These are phyloP conservation scores for Malbranchea cinnamomea DNA, from an alignment of 2,329 filamentous ascomycete genomes.

Conservation along the genomic window DNA sequence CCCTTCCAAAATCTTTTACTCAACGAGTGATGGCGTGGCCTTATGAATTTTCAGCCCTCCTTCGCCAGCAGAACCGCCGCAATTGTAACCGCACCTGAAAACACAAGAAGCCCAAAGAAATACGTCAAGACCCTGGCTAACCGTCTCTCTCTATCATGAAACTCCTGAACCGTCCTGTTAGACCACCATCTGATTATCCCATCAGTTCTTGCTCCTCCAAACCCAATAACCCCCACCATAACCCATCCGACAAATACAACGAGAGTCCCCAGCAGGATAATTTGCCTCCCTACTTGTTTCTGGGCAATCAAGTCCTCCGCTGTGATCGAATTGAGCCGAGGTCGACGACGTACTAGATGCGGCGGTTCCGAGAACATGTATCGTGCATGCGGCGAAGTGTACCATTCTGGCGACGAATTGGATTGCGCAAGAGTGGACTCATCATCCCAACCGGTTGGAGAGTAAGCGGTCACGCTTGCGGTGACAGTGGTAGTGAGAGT, in stretches of 20 bases:
- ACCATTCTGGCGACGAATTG: constrained; percentile 4
- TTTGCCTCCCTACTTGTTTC: constrained; percentile 8
- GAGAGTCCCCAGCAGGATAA: constrained; percentile 6
- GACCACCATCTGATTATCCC: constrained; percentile 9
- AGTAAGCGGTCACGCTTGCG: too few relatives aligned
- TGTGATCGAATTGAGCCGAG: background rate
- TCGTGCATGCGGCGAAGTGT: constrained; percentile 8
- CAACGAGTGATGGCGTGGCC: too few relatives aligned
- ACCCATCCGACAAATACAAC: constrained; percentile 9
- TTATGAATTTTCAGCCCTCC: too few relatives aligned
- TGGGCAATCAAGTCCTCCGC: constrained; percentile 6
- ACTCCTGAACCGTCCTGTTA: constrained; percentile 6
- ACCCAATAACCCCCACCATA: constrained; percentile 8
- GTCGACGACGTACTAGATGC: constrained; percentile 6
- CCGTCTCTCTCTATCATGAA: constrained; percentile 10
- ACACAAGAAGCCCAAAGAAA: constrained; percentile 5
- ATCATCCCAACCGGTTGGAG: too few relatives aligned
- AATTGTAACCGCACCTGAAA: constrained; percentile 2
- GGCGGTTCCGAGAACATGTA: constrained; percentile 10
- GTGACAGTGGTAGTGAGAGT: too few relatives aligned
- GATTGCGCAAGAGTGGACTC: too few relatives aligned
- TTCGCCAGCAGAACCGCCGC: too few relatives aligned
- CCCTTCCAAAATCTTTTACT: too few relatives aligned
- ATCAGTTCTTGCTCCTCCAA: constrained; percentile 4
- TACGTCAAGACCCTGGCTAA: constrained; percentile 8